Base-by-base conservation (phyloP, 345 rosid species). In the Populus ilicifolia region DNA sequence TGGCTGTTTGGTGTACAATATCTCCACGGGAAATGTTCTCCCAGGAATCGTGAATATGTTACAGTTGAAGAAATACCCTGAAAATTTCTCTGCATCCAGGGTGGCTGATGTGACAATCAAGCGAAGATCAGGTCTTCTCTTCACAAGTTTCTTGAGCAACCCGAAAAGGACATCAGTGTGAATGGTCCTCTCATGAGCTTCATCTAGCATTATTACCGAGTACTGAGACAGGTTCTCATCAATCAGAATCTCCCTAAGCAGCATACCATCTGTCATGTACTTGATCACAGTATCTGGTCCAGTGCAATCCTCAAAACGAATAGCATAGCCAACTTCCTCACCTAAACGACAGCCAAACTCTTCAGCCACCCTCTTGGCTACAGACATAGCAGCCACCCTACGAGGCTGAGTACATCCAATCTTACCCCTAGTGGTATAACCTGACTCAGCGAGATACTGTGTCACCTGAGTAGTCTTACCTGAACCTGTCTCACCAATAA, bases 361-460 rank as follows among this genome's bases (percentile, higher is more conserved):
- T 83, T 91, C 94, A 78, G 97, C 96, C 48, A 91, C 96, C 82
- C 96, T 89, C 89, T 91, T 90, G 17, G 95, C 97, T 25, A 93
- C 97, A 76, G 96, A 93, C 89, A 86, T 89, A 13, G 94, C 97
- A 30, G 97, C 97, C 66, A 91, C 96, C 77, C 96, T 87, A 66
- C 92, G 93, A 76, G 97, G 97, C 80, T 93, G 97, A 25, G 97
- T 93, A 81, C 96, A 91, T 20, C 91, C 96, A 67, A 91, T 93
- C 84, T 90, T 93, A 9, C 96, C 97, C 72, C 82, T 84, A 20
- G 91, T 84, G 27, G 96, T 91, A 79, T 89, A 91, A 65, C 96
- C 97, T 20, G 92, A 89, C 82, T 90, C 96, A 0, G 93, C 96
- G 74, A 93, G 93, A 71, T 91, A 93, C 77, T 91, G 94, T n/a